Percentiles rank a stretch among this genome's conserved stretches.
phyloP scores from a whole-genome alignment of 2,329 filamentous ascomycete genomes.

The Microdochium nivale region DNA sequence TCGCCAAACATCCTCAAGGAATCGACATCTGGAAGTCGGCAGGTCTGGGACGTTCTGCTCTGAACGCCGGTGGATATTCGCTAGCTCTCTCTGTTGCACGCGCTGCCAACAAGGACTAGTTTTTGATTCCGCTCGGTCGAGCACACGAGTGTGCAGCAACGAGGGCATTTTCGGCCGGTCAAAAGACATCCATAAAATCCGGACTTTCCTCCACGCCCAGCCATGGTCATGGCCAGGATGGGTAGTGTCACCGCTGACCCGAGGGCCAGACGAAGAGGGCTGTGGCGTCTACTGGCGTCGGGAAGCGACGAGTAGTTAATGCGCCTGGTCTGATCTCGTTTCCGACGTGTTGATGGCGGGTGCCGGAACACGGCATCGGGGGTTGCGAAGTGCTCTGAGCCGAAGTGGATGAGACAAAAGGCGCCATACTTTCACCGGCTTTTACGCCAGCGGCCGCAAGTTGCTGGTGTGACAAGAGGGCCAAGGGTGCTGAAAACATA shows the following conservation, averaged over 20 bases:
- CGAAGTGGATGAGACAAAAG: slow-evolving; percentile 15
- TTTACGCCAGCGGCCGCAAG: slow-evolving; percentile 12
- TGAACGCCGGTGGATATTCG: slow-evolving; percentile 6
- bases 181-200: slow-evolving; percentile 97
- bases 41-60: slow-evolving; percentile 9
- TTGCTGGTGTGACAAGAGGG: slow-evolving; percentile 14
- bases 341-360: slow-evolving; percentile 33
- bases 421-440: neutral
- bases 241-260: slow-evolving; percentile 24
- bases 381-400: slow-evolving; percentile 19
- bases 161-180: slow-evolving; percentile 68
- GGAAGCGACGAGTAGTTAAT: slow-evolving; percentile 42
- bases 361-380: slow-evolving; percentile 32
- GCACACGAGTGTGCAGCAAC: slow-evolving; percentile 26
- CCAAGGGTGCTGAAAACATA: slow-evolving; percentile 33
- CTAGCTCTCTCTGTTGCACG: slow-evolving; percentile 66
- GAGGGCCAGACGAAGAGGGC: slow-evolving; percentile 18
- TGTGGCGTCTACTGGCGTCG: slow-evolving; percentile 40
- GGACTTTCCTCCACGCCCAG: slow-evolving; percentile 48
- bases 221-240: slow-evolving; percentile 35
- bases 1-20: slow-evolving; percentile 15
- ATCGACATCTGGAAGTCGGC: slow-evolving; percentile 16
- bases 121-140: slow-evolving; percentile 79
- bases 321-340: slow-evolving; percentile 47
- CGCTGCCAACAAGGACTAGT: slow-evolving; percentile 85